These are phyloP conservation scores for Dysphania ambrosioides DNA, from an alignment of 148 eudicot species.

Conservation along the genomic window DNA sequence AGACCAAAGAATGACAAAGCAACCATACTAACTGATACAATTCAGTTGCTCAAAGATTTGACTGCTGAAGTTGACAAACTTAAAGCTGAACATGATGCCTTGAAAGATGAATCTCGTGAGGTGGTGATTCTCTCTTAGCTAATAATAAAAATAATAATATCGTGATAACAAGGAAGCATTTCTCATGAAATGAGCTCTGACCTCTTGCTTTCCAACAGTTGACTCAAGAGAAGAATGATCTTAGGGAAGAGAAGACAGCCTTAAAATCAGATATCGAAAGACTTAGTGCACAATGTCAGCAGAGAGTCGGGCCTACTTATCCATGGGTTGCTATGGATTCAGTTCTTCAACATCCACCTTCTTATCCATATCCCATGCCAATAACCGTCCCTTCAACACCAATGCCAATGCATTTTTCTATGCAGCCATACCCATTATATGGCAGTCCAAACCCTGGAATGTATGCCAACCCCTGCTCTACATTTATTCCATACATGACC, in stretches of 20 bases:
- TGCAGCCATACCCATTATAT: conserved; percentile 70
- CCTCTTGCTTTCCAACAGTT: conserved; percentile 40
- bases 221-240: conserved; percentile 84
- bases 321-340: conserved; percentile 75
- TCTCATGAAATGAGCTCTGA: neutral
- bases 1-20: conserved; percentile 87
- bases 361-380: conserved; percentile 69
- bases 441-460: conserved; percentile 58
- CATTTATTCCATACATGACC: conserved; percentile 58
- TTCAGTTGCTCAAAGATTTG: conserved; percentile 72
- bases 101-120: conserved; percentile 78
- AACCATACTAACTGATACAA: conserved; percentile 71
- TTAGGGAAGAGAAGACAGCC: conserved; percentile 75
- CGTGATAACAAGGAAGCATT: neutral
- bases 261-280: conserved; percentile 74
- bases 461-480: conserved; percentile 57
- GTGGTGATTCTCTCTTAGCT: conserved; percentile 28
- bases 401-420: conserved; percentile 52
- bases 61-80: conserved; percentile 67
- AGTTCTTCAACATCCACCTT: conserved; percentile 61
- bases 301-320: conserved; percentile 52
- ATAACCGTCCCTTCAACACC: conserved; percentile 50
- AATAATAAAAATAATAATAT: neutral
- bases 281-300: conserved; percentile 66
- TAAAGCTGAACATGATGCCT: conserved; percentile 64